A percentile compares a stretch with the other conserved stretches of the same genome.
Conservation (phyloP, 2,329 filamentous ascomycete genomes). For the Stenocarpella maydis region DNA sequence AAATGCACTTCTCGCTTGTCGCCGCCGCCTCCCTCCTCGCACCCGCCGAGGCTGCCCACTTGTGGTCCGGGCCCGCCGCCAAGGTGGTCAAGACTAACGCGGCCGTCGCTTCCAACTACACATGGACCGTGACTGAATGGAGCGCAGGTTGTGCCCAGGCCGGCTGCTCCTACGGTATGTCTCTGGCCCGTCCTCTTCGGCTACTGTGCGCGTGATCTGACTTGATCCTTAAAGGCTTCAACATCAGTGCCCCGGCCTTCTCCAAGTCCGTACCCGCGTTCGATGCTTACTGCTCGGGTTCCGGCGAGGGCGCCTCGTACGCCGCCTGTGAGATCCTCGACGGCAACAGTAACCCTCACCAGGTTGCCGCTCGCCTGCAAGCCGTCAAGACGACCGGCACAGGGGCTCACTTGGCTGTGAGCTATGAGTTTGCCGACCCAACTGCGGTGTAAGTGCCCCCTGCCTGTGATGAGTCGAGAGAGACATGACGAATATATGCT, state of each 20-base stretch:
- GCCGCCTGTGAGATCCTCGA: constrained; percentile 23
- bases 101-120: constrained; percentile 27
- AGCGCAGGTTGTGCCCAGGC: constrained; percentile 23
- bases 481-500: background rate
- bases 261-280: constrained; percentile 1
- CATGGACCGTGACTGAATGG: constrained; percentile 33
- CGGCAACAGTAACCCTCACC: background rate
- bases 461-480: background rate
- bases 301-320: constrained; percentile 16
- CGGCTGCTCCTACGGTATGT: constrained; percentile 32
- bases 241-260: constrained; percentile 27
- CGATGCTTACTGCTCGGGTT: constrained; percentile 27
- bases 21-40: constrained; percentile 28
- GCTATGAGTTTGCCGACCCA: constrained; percentile 30
- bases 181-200: no score
- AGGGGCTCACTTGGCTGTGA: constrained; percentile 30
- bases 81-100: constrained; percentile 5
- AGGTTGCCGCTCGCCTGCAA: constrained; percentile 29
- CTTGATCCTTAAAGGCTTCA: constrained; percentile 9
- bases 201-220: background rate
- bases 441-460: constrained; percentile 20
- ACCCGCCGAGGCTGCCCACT: constrained; percentile 17
- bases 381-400: constrained; percentile 24
- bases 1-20: constrained; percentile 31
- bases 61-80: constrained; percentile 16